Evolutionary conservation across 2,329 filamentous ascomycete genomes (phyloP), one percentile per base, ranked within the genome.

Genomic region (Colletotrichum brevisporum): DNA sequence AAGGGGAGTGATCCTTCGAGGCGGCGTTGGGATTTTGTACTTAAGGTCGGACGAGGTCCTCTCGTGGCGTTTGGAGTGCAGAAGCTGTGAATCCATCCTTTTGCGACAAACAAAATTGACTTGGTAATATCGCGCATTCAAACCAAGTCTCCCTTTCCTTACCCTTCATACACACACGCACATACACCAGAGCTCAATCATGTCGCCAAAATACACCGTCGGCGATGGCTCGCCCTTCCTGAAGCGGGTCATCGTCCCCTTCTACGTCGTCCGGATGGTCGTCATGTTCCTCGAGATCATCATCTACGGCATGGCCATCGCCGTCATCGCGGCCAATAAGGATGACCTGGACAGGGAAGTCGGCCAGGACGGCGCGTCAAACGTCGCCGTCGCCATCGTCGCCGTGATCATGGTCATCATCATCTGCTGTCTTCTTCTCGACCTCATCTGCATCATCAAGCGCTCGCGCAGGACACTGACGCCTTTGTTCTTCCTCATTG

Each of bases 201-300:
- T 78, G 76, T 60, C 73, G 4, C 57, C 61, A 39, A 70, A 73
- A 18, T 76, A 75, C 61, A 63, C 75, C 54, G 59, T 77, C 57
- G 76, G 75, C 72, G 78, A 78, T 51, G 57, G 63, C 48, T 79
- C 77, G 72, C 77, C 78, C 16, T 79, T 79, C 63, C 71, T 78
- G 56, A 79, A 79, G 73, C 75, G 78, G 47, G 74, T 79, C 13
- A 63, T 79, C 61, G 73, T 80, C 36, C 78, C 78, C 9, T 79
- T 80, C 70, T 80, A 78, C 77, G 71, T 78, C 24, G 27, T 79
- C 13, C 77, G 78, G 50, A 75, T 78, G 54, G 36, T 76, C 51
- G 64, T 79, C 55, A 75, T 78, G 75, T 13, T 75, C 2, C 10
- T 78, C 41, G 71, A 75, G 26, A 72, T 78, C 47, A 72, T 51